Conservation (phyloP, 75 land plant genomes). For the Ceratopteris richardii region DNA sequence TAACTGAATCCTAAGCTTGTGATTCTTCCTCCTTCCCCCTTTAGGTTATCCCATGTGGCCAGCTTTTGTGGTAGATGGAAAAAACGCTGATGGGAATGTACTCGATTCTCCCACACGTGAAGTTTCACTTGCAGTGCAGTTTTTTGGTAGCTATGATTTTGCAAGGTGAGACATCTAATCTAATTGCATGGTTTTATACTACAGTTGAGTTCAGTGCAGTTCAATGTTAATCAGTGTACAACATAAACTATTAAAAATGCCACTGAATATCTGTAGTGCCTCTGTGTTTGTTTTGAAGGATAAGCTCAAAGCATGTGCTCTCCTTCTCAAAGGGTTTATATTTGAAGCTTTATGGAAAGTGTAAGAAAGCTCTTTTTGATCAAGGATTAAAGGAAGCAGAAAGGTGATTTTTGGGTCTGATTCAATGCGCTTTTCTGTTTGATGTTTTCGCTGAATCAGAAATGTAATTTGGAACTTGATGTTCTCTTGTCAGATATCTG, state of each 20-base stretch:
- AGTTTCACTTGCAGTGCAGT: slow-evolving; percentile 61
- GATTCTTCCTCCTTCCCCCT: too few relatives aligned
- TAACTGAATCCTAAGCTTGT: too few relatives aligned
- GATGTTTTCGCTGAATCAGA: background rate
- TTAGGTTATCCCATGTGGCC: slow-evolving; percentile 98
- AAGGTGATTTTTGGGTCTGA: slow-evolving; percentile 28
- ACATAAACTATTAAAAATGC: too few relatives aligned
- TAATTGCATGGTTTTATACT: too few relatives aligned
- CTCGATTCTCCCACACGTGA: slow-evolving; percentile 35
- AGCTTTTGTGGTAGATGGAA: slow-evolving; percentile 76
- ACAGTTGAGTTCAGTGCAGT: too few relatives aligned
- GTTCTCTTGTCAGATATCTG: slow-evolving; percentile 41
- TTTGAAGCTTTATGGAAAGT: slow-evolving; percentile 58
- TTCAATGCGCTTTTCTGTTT: background rate
- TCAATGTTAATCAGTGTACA: too few relatives aligned
- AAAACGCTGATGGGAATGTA: slow-evolving; percentile 42
- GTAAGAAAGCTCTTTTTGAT: slow-evolving; percentile 52
- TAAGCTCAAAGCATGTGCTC: slow-evolving; percentile 48
- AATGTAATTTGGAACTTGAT: background rate
- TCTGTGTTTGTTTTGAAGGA: slow-evolving; percentile 30
- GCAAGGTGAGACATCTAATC: slow-evolving; percentile 48
- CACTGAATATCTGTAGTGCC: too few relatives aligned
- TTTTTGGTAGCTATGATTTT: slow-evolving; percentile 94
- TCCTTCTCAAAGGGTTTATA: slow-evolving; percentile 68
- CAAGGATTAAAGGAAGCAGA: slow-evolving; percentile 68